A percentile compares a stretch with the other conserved stretches of the same genome.
Evolutionary conservation across 2,329 filamentous ascomycete genomes (phyloP).

Genomic region (Pestalotiopsis sp.): DNA sequence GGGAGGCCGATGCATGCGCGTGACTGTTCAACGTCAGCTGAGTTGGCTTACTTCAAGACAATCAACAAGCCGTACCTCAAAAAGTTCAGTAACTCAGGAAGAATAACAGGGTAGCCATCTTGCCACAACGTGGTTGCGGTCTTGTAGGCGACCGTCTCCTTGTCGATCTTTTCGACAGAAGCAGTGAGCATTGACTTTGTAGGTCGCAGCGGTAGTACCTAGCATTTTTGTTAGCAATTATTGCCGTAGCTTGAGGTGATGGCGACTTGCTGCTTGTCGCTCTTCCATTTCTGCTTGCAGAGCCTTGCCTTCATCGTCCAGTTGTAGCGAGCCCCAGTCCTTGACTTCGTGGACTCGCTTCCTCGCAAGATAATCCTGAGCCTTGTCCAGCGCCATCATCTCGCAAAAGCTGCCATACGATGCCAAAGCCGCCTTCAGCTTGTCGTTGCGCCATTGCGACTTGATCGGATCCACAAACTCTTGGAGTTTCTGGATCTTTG

Average conservation of each 20-base stretch:
- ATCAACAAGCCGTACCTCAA: constrained; percentile 55
- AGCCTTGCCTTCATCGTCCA: constrained; percentile 78
- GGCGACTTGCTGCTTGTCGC: constrained; percentile 56
- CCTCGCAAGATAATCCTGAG: constrained; percentile 76
- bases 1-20: constrained; percentile 89
- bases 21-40: constrained; percentile 52
- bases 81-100: constrained; percentile 85
- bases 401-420: constrained; percentile 80
- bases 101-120: constrained; percentile 75
- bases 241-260: too few species aligned
- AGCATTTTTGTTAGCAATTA: not conserved
- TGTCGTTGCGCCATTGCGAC: constrained; percentile 74
- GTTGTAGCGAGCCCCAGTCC: constrained; percentile 79
- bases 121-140: constrained; percentile 83
- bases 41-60: not conserved
- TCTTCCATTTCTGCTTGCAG: constrained; percentile 80
- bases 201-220: constrained; percentile 72
- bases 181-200: constrained; percentile 93
- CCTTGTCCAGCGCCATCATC: constrained; percentile 76
- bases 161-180: constrained; percentile 86
- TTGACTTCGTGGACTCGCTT: constrained; percentile 73
- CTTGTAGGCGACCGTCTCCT: constrained; percentile 70
- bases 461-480: constrained; percentile 83
- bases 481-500: constrained; percentile 71
- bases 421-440: constrained; percentile 68